phyloP scores from a whole-genome alignment of 352 stramenopile genomes.

The Plasmopara viticola region DNA sequence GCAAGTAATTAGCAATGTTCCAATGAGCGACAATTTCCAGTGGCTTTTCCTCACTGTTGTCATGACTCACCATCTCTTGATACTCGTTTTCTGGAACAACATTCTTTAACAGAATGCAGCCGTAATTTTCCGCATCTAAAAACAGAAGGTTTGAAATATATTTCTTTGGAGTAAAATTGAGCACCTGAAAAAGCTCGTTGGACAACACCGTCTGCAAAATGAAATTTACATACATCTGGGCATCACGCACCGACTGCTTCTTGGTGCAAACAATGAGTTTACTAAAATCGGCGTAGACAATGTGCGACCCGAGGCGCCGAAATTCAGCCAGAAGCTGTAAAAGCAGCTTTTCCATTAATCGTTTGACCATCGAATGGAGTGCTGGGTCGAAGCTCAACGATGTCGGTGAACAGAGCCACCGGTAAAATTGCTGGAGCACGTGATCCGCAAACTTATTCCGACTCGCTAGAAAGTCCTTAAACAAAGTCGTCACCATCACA shows the following conservation, averaged over 20 bases:
- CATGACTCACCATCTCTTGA: constrained; percentile 18
- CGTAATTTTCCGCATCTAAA: constrained; percentile 95
- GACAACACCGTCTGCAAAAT: constrained; percentile 89
- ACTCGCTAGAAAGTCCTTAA: constrained; percentile 89
- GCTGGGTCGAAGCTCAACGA: constrained; percentile 91
- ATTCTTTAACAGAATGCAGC: constrained; percentile 79
- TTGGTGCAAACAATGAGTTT: constrained; percentile 67
- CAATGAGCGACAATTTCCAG: constrained; percentile 81
- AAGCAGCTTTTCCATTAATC: constrained; percentile 94
- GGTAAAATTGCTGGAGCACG: constrained; percentile 95
- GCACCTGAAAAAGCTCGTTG: constrained; percentile 79
- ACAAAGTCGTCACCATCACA: constrained; percentile 88
- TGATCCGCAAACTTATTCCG: constrained; percentile 92
- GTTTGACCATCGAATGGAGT: constrained; percentile 91
- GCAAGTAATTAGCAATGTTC: constrained; percentile 86
- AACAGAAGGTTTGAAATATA: constrained; percentile 93
- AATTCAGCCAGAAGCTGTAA: constrained; percentile 92
- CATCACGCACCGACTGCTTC: constrained; percentile 72
- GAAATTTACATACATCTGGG: constrained; percentile 93
- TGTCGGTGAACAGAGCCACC: constrained; percentile 89
- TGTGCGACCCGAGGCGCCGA: constrained; percentile 88
- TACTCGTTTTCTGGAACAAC: constrained; percentile 23
- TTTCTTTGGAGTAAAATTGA: constrained; percentile 64
- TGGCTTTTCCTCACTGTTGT: constrained; percentile 21
- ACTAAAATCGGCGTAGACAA: constrained; percentile 89